Percentiles rank a stretch among this genome's conserved stretches.
These are phyloP conservation scores for Tylopilus vinaceipallidus DNA, from an alignment of 768 basidiomycete species.

Conservation along the genomic window DNA sequence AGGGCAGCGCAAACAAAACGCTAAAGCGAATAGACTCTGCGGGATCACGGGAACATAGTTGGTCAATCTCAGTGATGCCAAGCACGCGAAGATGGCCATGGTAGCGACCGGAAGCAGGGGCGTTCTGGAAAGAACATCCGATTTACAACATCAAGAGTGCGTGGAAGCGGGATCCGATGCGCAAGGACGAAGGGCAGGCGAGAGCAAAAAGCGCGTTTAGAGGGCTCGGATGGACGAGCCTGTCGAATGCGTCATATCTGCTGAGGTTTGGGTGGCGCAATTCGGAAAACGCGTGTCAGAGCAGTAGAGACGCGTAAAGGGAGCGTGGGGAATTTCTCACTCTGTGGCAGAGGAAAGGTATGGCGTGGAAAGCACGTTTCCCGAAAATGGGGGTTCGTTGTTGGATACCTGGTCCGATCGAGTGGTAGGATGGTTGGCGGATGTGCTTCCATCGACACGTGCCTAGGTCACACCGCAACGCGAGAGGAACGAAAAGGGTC, in stretches of 20 bases:
- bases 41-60: neutral
- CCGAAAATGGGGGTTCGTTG: constrained; percentile 3
- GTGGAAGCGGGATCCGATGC: neutral
- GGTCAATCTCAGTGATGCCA: constrained; percentile 1
- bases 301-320: neutral
- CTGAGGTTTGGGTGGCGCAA: neutral
- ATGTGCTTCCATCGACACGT: constrained; percentile 11
- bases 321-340: constrained; percentile 4
- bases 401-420: neutral
- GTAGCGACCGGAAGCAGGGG: neutral
- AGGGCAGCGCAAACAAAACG: neutral
- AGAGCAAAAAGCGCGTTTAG: neutral
- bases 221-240: neutral
- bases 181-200: neutral
- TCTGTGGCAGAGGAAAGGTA: neutral
- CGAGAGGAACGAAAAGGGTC: constrained; percentile 1
- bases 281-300: neutral
- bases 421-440: neutral
- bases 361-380: neutral
- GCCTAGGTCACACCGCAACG: constrained; percentile 4
- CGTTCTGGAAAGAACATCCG: neutral
- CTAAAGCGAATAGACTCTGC: neutral
- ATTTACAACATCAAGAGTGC: constrained; percentile 8
- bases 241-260: too few relatives aligned
- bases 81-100: neutral